Evolutionary conservation across 306 rosid species (phyloP).

Genomic region (Quercus mongolica): DNA sequence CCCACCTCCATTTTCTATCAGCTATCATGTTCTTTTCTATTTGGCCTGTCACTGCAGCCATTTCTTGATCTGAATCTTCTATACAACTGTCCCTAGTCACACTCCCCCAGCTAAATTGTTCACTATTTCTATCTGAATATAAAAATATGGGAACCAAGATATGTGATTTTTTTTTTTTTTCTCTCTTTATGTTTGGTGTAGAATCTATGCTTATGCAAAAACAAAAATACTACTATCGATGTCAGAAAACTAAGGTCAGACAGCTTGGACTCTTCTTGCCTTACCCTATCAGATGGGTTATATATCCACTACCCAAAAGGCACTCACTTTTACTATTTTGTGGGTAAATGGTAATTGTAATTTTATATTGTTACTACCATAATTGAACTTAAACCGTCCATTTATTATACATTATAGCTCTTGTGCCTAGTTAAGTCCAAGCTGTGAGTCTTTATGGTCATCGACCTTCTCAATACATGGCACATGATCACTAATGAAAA

Average conservation of each 20-base stretch:
- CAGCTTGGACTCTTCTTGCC: constrained; percentile 32
- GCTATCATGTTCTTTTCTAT: constrained; percentile 24
- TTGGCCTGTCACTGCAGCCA: constrained; percentile 22
- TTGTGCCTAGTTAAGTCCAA: not conserved
- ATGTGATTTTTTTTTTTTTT: not conserved
- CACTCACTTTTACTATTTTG: constrained; percentile 10
- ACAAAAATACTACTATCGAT: constrained; percentile 22
- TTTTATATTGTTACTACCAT: not conserved
- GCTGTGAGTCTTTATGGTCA: not conserved
- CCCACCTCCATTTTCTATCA: constrained; percentile 47
- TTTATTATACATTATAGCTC: not conserved
- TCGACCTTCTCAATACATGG: not conserved
- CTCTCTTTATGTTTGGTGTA: not conserved
- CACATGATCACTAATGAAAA: constrained; percentile 2
- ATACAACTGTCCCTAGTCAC: not conserved
- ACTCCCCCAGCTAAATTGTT: not conserved
- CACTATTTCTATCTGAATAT: not conserved
- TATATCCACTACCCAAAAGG: not conserved
- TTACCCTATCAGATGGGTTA: not conserved
- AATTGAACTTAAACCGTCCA: not conserved
- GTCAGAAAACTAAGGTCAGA: constrained; percentile 28
- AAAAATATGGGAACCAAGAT: not conserved
- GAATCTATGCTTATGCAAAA: constrained; percentile 24
- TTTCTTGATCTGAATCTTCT: constrained; percentile 18
- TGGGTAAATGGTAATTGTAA: constrained; percentile 25